A percentile compares a stretch with the other conserved stretches of the same genome.
phyloP scores from a whole-genome alignment of 169 alveolate genomes.

The Eimeria necatrix region DNA sequence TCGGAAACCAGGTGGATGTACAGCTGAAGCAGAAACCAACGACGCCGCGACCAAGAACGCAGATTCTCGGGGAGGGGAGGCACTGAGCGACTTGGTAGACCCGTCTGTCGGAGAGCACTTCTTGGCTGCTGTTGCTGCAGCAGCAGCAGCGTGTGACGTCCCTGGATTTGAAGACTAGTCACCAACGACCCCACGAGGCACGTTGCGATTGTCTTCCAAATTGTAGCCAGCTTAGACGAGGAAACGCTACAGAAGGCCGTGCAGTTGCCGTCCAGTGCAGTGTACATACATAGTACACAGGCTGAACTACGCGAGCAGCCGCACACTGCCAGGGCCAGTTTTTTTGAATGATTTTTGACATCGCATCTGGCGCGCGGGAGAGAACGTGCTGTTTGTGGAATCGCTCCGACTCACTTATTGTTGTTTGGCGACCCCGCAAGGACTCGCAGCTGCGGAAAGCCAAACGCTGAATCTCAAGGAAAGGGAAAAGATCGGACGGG shows the following conservation, averaged over 20 bases:
- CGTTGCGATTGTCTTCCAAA: too few relatives aligned
- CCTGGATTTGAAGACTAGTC: slow-evolving; percentile 33
- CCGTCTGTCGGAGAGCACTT: slow-evolving; percentile 40
- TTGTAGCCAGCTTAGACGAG: too few relatives aligned
- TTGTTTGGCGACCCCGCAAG: slow-evolving; percentile 30
- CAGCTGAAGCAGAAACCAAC: not conserved
- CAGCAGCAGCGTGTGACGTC: slow-evolving; percentile 23
- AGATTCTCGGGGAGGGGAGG: slow-evolving; percentile 22
- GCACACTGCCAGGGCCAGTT: not conserved
- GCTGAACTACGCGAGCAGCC: too few relatives aligned
- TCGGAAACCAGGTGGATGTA: not conserved
- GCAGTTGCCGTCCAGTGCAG: too few relatives aligned
- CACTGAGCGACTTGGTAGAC: not conserved
- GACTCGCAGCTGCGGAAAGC: not conserved
- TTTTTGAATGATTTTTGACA: slow-evolving; percentile 21
- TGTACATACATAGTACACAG: too few relatives aligned
- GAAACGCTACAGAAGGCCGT: too few relatives aligned
- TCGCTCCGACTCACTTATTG: not conserved
- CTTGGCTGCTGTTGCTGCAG: slow-evolving; percentile 29
- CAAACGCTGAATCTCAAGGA: not conserved
- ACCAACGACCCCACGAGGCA: not conserved
- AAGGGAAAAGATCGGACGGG: too few relatives aligned
- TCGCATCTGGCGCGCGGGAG: not conserved
- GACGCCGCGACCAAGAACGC: not conserved
- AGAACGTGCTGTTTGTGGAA: not conserved